Evolutionary conservation across 2,329 filamentous ascomycete species (phyloP).

Genomic region (Trematosphaeria pertusa): DNA sequence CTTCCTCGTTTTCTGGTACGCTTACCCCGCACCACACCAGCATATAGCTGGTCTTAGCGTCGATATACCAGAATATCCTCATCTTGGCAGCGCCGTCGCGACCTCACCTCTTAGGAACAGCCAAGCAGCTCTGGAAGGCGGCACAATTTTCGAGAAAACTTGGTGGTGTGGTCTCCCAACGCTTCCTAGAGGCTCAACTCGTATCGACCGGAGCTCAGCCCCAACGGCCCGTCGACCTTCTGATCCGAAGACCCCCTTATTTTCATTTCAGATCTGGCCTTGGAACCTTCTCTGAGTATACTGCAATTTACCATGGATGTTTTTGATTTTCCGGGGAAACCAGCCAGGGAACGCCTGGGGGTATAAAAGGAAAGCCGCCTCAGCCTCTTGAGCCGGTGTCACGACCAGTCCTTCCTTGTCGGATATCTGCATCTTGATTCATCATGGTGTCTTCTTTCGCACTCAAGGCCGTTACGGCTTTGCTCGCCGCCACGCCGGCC

Average conservation of each 20-base stretch:
- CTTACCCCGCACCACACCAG: conserved; percentile 23
- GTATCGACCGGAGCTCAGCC: conserved; percentile 23
- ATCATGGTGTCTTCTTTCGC: conserved; percentile 31
- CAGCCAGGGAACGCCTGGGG: neutral
- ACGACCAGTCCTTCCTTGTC: neutral
- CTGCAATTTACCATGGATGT: conserved; percentile 19
- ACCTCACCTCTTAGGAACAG: conserved; percentile 4
- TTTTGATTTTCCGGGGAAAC: neutral
- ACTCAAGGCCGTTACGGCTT: conserved; percentile 28
- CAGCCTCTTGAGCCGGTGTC: conserved; percentile 8
- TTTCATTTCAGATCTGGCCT: conserved; percentile 14
- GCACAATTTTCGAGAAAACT: conserved; percentile 10
- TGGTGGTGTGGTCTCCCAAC: conserved; percentile 13
- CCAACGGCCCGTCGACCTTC: conserved; percentile 24
- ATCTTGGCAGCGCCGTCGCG: conserved; percentile 23
- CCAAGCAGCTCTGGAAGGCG: conserved; percentile 15
- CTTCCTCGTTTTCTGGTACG: conserved; percentile 6
- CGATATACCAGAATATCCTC: conserved; percentile 23
- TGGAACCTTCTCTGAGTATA: conserved; percentile 12
- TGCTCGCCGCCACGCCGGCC: conserved; percentile 31
- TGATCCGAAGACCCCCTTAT: conserved; percentile 21
- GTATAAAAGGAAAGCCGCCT: conserved; percentile 17
- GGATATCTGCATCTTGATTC: neutral
- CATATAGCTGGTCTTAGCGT: conserved; percentile 17
- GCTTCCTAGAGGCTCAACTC: conserved; percentile 4